Evolutionary conservation across 345 rosid genomes (phyloP), one percentile per base, ranked within the genome.

Genomic region (Camelina sativa): DNA sequence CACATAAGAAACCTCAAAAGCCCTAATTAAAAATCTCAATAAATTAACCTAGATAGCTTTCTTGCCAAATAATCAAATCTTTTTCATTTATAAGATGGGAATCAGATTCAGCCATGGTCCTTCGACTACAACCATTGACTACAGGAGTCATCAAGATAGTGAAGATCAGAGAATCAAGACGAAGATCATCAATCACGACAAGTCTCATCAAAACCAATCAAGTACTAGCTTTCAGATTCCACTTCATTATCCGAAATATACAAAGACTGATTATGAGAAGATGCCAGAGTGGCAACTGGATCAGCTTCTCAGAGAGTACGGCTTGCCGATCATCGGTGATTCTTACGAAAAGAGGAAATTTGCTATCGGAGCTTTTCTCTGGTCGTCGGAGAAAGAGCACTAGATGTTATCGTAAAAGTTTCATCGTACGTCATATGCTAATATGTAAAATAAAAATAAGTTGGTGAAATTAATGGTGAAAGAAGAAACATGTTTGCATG

Each of bases 361-460:
- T 23, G 90, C 81, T 48, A 85, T 85, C 83, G 95, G 89, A 61
- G 90, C 92, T 56, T 89, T 89, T 61, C 84, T 86, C 32, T 89
- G 90, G 92, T 72, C 90, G 53, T 1, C 63, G 56, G 62, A 75
- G 55, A 52, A 68, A 2, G 46, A 75, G 12, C 53, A 47, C 16
- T 58, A 75, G 73, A 11, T 30, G 40, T 68, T 19, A 65, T 47
- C 57, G 68, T 63, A 17, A n/a, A 9, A 46, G 10, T 34, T 16
- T n/a, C 54, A 46, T 32, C 23, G 62, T 57, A 61, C 34, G 34
- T 62, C 37, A 62, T 62, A 62, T 41, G 50, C 7, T 43, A 43
- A 4, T 43, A 23, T 67, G 13, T 35, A 12, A 48, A 72, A 38
- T 34, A 9, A 59, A 70, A 22, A 72, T 8, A 40, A 41, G 63